phyloP scores from a whole-genome alignment of 768 basidiomycete genomes.

The Rhodotorula babjevae region DNA sequence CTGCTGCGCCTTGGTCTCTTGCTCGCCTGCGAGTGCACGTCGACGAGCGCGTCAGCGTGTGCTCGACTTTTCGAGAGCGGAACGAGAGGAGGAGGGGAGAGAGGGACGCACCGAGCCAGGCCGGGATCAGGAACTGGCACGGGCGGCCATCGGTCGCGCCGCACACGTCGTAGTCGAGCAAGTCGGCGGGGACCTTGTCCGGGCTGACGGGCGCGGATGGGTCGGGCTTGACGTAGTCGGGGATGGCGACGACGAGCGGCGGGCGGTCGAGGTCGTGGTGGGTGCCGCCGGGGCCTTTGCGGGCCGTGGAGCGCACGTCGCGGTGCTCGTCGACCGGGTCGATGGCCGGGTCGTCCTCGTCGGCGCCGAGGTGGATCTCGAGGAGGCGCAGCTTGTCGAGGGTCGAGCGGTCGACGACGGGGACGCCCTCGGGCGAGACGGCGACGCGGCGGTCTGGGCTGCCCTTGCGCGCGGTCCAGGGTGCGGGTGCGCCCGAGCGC shows the following conservation, averaged over 20 bases:
- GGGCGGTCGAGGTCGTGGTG: conserved; percentile 10
- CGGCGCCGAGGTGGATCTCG: conserved; percentile 37
- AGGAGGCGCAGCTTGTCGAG: conserved; percentile 40
- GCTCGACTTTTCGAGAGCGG: conserved; percentile 15
- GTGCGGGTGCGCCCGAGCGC: background rate
- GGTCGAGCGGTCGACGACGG: conserved; percentile 27
- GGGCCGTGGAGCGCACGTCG: background rate
- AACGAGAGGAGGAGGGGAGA: background rate
- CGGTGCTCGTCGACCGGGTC: background rate
- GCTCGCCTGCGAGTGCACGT: conserved; percentile 48
- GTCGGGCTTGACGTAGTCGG: conserved; percentile 17
- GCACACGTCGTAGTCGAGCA: conserved; percentile 29
- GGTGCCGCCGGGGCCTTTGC: background rate
- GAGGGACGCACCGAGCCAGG: conserved; percentile 22
- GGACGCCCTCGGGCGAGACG: background rate
- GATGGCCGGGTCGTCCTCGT: conserved; percentile 15
- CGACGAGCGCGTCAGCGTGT: background rate
- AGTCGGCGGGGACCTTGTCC: conserved; percentile 19
- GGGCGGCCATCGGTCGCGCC: conserved; percentile 3
- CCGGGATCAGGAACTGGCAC: conserved; percentile 29
- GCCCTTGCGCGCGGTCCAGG: background rate
- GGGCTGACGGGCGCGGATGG: background rate
- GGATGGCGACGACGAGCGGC: conserved; percentile 33
- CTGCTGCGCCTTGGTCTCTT: conserved; percentile 58
- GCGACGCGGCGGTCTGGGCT: background rate